Percentiles rank a stretch among this genome's conserved stretches.
These are phyloP conservation scores for Ploettnerulaceae sp. DNA, from an alignment of 2,329 filamentous ascomycete species.

Conservation along the genomic window DNA sequence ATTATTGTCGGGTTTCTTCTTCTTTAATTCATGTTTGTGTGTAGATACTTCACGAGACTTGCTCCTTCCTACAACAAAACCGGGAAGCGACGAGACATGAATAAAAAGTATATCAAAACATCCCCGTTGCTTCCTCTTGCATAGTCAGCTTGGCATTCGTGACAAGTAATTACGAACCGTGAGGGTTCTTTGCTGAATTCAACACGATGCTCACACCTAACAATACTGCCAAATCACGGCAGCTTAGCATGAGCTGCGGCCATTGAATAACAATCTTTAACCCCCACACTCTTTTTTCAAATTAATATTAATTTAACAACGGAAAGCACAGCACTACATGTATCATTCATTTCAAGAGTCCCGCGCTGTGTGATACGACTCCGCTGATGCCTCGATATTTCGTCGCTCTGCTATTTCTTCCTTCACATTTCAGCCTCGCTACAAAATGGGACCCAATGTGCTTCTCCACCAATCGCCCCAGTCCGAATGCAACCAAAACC, in stretches of 20 bases:
- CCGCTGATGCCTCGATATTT: background rate
- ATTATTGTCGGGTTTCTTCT: background rate
- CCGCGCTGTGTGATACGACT: background rate
- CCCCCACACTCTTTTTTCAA: slow-evolving; percentile 2
- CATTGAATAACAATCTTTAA: background rate
- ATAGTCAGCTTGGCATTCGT: background rate
- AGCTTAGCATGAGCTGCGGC: slow-evolving; percentile 3
- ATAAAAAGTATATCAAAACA: background rate
- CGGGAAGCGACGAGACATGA: background rate
- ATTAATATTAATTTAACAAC: background rate
- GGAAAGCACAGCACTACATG: background rate
- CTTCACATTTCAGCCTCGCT: background rate
- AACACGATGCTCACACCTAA: background rate
- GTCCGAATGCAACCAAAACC: background rate
- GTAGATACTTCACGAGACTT: slow-evolving; percentile 4
- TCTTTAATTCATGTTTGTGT: slow-evolving; percentile 8
- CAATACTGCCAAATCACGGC: background rate
- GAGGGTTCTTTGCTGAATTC: background rate
- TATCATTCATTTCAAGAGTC: background rate
- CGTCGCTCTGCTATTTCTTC: background rate
- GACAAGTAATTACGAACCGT: background rate
- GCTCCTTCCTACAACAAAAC: slow-evolving; percentile 5
- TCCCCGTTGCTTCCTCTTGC: background rate
- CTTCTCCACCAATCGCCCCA: background rate
- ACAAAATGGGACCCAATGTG: background rate